phyloP scores from a whole-genome alignment of 371 early-diverging fungal genomes.

The Mucor irregularis region DNA sequence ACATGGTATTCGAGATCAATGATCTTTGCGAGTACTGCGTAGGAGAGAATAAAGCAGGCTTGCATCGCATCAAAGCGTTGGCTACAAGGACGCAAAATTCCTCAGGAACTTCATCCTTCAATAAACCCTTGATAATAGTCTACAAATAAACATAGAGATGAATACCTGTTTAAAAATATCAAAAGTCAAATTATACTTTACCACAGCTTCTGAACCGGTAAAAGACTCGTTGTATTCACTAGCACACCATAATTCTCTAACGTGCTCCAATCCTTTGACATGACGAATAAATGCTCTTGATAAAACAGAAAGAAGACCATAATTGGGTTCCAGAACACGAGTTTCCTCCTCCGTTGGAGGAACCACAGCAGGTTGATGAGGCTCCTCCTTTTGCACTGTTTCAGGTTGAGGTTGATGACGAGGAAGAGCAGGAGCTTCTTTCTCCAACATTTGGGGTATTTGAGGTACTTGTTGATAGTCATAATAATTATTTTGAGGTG shows the following conservation, averaged over 20 bases:
- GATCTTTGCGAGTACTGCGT: slow-evolving; percentile 35
- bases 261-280: slow-evolving; percentile 25
- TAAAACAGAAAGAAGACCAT: slow-evolving; percentile 30
- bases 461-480: too few relatives aligned
- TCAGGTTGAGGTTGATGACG: neutral
- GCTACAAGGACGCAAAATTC: slow-evolving; percentile 25
- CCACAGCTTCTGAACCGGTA: slow-evolving; percentile 35
- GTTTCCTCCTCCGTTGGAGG: neutral
- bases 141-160: neutral
- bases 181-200: slow-evolving; percentile 6
- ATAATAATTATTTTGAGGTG: neutral
- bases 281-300: slow-evolving; percentile 21
- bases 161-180: neutral
- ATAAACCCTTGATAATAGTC: slow-evolving; percentile 21
- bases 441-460: neutral
- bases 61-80: slow-evolving; percentile 23
- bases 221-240: slow-evolving; percentile 40
- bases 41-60: slow-evolving; percentile 30
- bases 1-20: slow-evolving; percentile 24
- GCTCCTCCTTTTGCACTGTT: neutral
- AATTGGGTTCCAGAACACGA: slow-evolving; percentile 13
- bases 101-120: slow-evolving; percentile 22
- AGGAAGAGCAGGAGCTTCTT: neutral
- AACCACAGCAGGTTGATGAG: neutral
- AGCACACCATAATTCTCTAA: slow-evolving; percentile 36